Percentiles rank a stretch among this genome's conserved stretches.
phyloP scores from a whole-genome alignment of 2,329 filamentous ascomycete species.

The Coniochaeta hoffmannii region DNA sequence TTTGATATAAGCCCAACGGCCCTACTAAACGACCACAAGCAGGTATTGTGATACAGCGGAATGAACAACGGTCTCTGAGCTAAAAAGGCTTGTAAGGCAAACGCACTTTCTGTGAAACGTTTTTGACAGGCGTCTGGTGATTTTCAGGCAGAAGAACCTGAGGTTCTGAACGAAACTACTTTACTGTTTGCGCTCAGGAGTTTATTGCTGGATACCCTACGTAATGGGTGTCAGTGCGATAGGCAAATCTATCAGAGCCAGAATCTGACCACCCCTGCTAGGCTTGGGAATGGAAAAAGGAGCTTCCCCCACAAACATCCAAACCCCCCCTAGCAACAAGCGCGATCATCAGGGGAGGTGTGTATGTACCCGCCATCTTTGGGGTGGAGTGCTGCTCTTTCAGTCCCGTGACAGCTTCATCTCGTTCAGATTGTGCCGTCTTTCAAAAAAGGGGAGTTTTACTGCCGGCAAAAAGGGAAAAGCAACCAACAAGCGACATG shows the following conservation, averaged over 20 bases:
- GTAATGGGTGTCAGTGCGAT: not conserved
- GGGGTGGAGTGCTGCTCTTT: not conserved
- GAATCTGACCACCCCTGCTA: not conserved
- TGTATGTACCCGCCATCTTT: not conserved
- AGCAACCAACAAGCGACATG: conserved; percentile 1
- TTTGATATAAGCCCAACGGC: not conserved
- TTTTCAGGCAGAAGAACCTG: too few relatives aligned
- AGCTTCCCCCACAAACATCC: conserved; percentile 1
- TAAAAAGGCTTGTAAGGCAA: too few relatives aligned
- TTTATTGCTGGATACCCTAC: not conserved
- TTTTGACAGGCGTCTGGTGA: too few relatives aligned
- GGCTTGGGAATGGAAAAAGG: not conserved
- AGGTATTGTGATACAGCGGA: not conserved
- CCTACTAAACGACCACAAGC: not conserved
- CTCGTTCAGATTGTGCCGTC: not conserved
- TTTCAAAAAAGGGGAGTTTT: not conserved
- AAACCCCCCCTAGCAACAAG: not conserved
- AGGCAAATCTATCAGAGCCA: not conserved
- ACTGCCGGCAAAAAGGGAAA: not conserved
- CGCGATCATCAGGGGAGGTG: not conserved
- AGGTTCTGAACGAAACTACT: not conserved
- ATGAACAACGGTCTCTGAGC: too few relatives aligned
- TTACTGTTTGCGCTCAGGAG: not conserved
- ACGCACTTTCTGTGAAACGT: too few relatives aligned
- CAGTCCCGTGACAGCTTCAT: not conserved